phyloP scores from a whole-genome alignment of 2,329 filamentous ascomycete species.

The Sporothrix globosa region DNA sequence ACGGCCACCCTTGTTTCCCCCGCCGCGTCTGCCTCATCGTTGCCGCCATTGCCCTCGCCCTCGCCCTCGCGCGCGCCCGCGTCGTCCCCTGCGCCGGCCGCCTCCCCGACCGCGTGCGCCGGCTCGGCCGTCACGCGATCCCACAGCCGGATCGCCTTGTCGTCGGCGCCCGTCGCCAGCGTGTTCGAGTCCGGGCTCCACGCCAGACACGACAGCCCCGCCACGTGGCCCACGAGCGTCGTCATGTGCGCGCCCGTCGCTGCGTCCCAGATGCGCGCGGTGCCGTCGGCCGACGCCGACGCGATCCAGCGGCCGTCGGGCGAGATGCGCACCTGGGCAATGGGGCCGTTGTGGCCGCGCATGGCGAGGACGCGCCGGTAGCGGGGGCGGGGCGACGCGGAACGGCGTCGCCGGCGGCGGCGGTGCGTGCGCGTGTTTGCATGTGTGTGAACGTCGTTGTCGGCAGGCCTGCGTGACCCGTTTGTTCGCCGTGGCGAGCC shows the following conservation, averaged over 20 bases:
- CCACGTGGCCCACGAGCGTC: constrained; percentile 89
- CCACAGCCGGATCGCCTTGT: constrained; percentile 95
- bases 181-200: constrained; percentile 90
- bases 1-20: not conserved
- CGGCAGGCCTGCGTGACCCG: not conserved
- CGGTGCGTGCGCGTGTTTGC: not conserved
- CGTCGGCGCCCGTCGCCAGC: constrained; percentile 88
- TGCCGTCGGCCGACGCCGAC: constrained; percentile 84
- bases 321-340: constrained; percentile 87
- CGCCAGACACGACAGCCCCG: constrained; percentile 88
- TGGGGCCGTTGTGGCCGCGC: constrained; percentile 74
- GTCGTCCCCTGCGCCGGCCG: not conserved
- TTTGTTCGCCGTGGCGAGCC: constrained; percentile 36
- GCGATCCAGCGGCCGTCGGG: constrained; percentile 90
- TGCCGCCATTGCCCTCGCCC: too few species aligned
- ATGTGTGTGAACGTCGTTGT: not conserved
- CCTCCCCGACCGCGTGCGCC: constrained; percentile 39
- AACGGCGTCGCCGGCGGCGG: constrained; percentile 41
- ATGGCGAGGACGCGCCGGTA: constrained; percentile 73
- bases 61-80: too few species aligned
- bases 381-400: constrained; percentile 59
- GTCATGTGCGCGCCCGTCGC: constrained; percentile 77
- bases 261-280: constrained; percentile 89
- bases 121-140: constrained; percentile 65
- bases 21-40: too few species aligned